Conservation (phyloP, 148 eudicot species). For the Rhododendron mucronatum region DNA sequence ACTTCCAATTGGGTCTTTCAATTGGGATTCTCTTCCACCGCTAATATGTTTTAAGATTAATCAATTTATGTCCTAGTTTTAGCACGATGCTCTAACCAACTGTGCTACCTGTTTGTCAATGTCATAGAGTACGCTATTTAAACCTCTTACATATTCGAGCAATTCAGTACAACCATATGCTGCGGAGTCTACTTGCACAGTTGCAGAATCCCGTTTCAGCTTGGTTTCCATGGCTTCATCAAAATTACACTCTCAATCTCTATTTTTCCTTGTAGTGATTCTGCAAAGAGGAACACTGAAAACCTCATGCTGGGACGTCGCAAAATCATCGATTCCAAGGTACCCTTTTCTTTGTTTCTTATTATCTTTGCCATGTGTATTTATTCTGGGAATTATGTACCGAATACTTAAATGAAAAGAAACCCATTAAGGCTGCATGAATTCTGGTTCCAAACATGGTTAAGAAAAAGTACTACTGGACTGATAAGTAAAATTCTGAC, state of each 20-base stretch:
- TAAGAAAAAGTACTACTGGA: neutral
- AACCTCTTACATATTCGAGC: too few relatives aligned
- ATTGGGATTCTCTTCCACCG: too few relatives aligned
- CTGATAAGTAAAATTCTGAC: slow-evolving; percentile 37
- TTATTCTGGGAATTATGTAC: too few relatives aligned
- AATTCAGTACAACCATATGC: too few relatives aligned
- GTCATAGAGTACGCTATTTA: too few relatives aligned
- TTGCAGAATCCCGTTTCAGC: neutral
- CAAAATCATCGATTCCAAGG: slow-evolving; percentile 59
- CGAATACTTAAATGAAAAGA: too few relatives aligned
- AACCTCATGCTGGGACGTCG: slow-evolving; percentile 77
- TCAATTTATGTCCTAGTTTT: slow-evolving; percentile 53
- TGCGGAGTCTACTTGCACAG: neutral
- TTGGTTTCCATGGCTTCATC: neutral
- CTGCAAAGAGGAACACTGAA: slow-evolving; percentile 52
- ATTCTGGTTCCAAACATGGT: too few relatives aligned
- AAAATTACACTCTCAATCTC: neutral
- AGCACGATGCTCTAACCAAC: slow-evolving; percentile 40
- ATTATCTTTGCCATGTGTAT: too few relatives aligned
- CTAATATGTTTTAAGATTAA: too few relatives aligned
- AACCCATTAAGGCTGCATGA: too few relatives aligned
- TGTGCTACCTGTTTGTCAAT: neutral
- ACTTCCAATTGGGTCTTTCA: too few relatives aligned
- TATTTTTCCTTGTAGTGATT: slow-evolving; percentile 37
- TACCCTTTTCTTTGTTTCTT: neutral